Conservation (phyloP, 129 eudicot species). For the Flaveria trinervia region DNA sequence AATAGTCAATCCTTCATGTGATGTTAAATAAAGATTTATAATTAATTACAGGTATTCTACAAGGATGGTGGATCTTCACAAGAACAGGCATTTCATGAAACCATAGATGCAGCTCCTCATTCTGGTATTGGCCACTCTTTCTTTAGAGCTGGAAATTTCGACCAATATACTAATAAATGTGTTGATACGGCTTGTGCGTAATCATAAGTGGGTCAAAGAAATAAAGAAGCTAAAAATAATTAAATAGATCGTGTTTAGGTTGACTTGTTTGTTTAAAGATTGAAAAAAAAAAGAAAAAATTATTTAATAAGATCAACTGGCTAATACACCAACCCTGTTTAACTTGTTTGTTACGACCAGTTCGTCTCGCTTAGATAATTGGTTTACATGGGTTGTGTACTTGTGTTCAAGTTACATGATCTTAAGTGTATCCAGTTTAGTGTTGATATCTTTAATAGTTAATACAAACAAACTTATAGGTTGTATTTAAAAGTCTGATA, state of each 20-base stretch:
- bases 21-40: not conserved
- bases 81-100: conserved; percentile 23
- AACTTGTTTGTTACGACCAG: not conserved
- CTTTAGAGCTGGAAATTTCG: conserved; percentile 1
- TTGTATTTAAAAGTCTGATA: no score
- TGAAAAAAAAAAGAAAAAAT: not conserved
- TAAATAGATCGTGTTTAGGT: not conserved
- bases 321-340: not conserved
- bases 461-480: not conserved
- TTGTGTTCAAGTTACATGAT: not conserved
- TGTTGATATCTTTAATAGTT: not conserved
- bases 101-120: conserved; percentile 38
- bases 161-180: not conserved
- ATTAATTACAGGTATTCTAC: conserved; percentile 56
- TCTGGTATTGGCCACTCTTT: conserved; percentile 34
- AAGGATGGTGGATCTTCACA: conserved; percentile 47
- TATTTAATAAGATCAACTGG: not conserved
- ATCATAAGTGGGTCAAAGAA: not conserved
- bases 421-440: not conserved
- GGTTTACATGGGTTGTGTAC: not conserved
- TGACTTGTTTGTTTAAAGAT: not conserved
- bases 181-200: not conserved
- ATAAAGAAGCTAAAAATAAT: not conserved
- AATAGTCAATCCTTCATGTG: not conserved
- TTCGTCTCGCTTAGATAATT: not conserved